Conservation (phyloP, 2,329 filamentous ascomycete genomes). For the Nemania serpens region DNA sequence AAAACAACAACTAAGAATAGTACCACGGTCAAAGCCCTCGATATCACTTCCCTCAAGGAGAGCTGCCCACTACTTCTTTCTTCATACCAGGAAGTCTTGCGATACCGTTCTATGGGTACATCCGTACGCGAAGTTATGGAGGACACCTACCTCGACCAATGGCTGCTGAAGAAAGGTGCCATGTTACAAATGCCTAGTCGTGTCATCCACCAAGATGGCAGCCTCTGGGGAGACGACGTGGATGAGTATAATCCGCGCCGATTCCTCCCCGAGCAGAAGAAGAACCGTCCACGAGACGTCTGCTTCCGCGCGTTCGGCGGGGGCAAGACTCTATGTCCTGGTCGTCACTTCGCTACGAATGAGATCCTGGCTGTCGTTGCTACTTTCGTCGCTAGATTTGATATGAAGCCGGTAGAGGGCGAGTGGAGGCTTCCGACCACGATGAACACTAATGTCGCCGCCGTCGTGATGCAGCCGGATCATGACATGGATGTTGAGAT, state of each 20-base stretch:
- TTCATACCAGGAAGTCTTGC: conserved; percentile 48
- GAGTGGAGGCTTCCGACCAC: conserved; percentile 36
- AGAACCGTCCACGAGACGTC: conserved; percentile 30
- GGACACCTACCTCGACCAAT: conserved; percentile 36
- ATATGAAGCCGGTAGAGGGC: conserved; percentile 33
- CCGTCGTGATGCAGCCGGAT: conserved; percentile 39
- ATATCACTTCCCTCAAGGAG: conserved; percentile 42
- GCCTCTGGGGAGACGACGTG: conserved; percentile 33
- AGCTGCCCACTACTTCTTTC: conserved; percentile 47
- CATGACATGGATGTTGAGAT: conserved; percentile 34
- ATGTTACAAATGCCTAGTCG: conserved; percentile 39
- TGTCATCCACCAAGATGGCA: conserved; percentile 33
- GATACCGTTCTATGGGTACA: conserved; percentile 45
- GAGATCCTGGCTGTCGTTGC: conserved; percentile 37
- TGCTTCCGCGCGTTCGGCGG: conserved; percentile 39
- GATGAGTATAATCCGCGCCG: conserved; percentile 32
- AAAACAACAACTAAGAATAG: conserved; percentile 21
- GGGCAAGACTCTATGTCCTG: conserved; percentile 37
- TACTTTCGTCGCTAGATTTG: conserved; percentile 35
- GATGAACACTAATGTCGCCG: conserved; percentile 37
- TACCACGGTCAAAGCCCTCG: conserved; percentile 24
- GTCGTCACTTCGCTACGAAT: conserved; percentile 38
- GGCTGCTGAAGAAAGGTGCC: conserved; percentile 38
- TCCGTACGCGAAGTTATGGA: conserved; percentile 41
- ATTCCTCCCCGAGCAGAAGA: conserved; percentile 35